Base-by-base conservation (phyloP, 2,329 filamentous ascomycete genomes). In the Fusarium nelsonii region DNA sequence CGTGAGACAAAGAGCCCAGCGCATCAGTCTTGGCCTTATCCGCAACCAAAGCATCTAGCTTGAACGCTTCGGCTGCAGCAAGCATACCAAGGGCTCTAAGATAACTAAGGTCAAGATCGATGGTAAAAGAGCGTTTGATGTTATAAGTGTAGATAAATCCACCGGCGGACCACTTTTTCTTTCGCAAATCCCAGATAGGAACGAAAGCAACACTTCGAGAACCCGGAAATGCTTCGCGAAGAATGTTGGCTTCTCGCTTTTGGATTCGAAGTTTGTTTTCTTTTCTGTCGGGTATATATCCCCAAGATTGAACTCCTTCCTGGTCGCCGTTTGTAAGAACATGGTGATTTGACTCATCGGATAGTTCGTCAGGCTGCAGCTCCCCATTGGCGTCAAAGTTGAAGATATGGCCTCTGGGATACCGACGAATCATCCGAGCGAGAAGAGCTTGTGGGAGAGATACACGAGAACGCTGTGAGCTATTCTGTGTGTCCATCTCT, bases 1-100 rank as follows among this genome's bases (percentile, higher is more conserved):
- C 88, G 70, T 90, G 88, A 4, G 85, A 88, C 8, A 90, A 83
- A 2, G 85, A 88, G 1, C 85, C 84, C 9, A 90, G 82, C 36
- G 88, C 84, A 58, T 89, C 86, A 2, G 84, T 83, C 72, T 88
- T 88, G 33, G 85, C 83, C 53, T 79, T 82, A 34, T 83, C 80
- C 0, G 80, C 78, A 11, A 75, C 72, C 12, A 76, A 57, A 0
- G 78, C 71, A 12, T 81, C 75, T 6, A 87, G 63, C 3, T 84
- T 80, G 0, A 84, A 81, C 1, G 90, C 78, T 54, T 90, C 87
- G 0, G 85, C 82, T 80, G 88, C 88, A 16, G 87, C 84, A 1
- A 84, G 83, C 54, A 84, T 83, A 0, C 82, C 83, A 63, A 88
- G 88, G 0, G 83, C 84, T 6, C 78, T 76, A 8, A 88, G 77